Evolutionary conservation across 2,329 filamentous ascomycete species (phyloP).

Genomic region (Aspergillus arachidicola): DNA sequence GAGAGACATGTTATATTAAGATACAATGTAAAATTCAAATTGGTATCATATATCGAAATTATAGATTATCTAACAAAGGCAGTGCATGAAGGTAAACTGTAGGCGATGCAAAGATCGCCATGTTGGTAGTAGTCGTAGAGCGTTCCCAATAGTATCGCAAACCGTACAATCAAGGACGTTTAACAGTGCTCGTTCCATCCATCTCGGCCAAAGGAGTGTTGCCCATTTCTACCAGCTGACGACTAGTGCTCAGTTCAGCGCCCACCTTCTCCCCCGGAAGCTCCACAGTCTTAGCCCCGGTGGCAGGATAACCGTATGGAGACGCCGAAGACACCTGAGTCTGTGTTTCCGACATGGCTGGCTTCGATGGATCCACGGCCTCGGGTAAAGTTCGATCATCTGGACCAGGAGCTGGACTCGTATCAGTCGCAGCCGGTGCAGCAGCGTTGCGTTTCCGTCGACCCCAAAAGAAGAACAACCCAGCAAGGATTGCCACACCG

Average conservation of each 20-base stretch:
- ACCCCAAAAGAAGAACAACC: constrained; percentile 7
- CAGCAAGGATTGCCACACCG: not conserved
- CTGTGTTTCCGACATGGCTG: not conserved
- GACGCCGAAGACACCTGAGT: not conserved
- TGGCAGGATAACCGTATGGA: not conserved
- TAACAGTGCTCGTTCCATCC: constrained; percentile 4
- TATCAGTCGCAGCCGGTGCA: not conserved
- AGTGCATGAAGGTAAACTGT: not conserved
- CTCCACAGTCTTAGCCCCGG: not conserved
- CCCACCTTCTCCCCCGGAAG: not conserved
- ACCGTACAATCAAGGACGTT: not conserved
- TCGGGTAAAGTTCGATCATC: not conserved
- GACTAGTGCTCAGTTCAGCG: constrained; percentile 6
- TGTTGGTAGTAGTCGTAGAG: not conserved
- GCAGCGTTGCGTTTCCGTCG: not conserved
- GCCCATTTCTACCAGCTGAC: constrained; percentile 10
- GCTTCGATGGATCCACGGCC: not conserved
- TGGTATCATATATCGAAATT: not conserved
- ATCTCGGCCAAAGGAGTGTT: constrained; percentile 6
- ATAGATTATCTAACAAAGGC: not conserved
- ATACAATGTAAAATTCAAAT: not conserved
- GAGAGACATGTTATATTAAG: not conserved
- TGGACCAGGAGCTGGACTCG: not conserved
- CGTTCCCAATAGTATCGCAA: not conserved
- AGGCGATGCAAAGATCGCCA: not conserved